A percentile compares a stretch with the other conserved stretches of the same genome.
Conservation (phyloP, 139 green algal species). For the Coelastrella sp. region DNA sequence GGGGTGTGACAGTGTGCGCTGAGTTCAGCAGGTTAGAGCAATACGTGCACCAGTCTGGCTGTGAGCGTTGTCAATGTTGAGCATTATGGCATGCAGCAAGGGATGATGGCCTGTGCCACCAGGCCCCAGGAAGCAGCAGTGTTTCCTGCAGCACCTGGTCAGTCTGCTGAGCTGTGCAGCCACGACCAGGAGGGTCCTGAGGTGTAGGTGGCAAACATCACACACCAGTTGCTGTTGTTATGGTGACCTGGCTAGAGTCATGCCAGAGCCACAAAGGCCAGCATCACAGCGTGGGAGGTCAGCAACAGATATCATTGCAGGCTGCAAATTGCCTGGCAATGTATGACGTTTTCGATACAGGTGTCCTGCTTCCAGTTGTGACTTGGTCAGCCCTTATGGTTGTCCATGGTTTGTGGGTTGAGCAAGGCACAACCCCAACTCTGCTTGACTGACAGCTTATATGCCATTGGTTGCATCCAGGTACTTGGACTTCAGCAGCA, state of each 20-base stretch:
- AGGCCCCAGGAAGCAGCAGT: background rate
- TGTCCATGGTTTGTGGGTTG: no score
- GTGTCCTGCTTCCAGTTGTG: background rate
- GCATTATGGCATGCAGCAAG: no score
- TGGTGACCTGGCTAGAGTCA: background rate
- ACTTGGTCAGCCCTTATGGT: no score
- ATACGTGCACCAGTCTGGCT: no score
- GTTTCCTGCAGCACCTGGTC: background rate
- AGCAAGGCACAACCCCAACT: no score
- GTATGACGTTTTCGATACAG: background rate
- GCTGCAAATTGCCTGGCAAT: background rate
- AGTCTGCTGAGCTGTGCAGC: background rate
- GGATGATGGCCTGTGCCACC: no score
- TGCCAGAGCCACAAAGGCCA: background rate
- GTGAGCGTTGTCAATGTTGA: no score
- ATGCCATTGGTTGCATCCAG: no score
- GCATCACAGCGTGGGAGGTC: background rate
- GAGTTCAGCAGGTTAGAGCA: no score
- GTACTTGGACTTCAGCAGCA: no score
- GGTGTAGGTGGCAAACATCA: background rate
- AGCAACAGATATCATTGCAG: background rate
- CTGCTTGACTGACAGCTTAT: no score
- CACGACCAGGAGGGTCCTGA: background rate
- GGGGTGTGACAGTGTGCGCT: no score
- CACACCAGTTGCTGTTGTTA: slow-evolving; percentile 10